phyloP scores from a whole-genome alignment of 2,329 filamentous ascomycete species.

The Venturia effusa region DNA sequence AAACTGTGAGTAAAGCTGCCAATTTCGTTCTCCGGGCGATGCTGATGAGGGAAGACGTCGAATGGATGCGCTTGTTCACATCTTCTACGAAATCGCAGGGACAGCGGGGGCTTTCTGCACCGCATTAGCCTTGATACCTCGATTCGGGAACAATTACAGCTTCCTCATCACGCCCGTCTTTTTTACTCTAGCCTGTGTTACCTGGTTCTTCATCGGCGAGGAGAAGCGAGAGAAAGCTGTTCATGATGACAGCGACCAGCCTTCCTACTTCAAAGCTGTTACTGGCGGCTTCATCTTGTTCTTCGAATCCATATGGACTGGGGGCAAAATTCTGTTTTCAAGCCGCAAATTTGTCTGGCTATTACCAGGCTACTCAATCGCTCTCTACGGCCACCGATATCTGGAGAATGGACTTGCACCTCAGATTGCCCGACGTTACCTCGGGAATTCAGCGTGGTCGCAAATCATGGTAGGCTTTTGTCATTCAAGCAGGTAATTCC shows the following conservation, averaged over 20 bases:
- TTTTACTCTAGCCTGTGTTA: constrained; percentile 30
- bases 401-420: constrained; percentile 40
- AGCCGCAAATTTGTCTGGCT: constrained; percentile 40
- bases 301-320: constrained; percentile 36
- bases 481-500: no score
- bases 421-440: constrained; percentile 35
- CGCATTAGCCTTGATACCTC: constrained; percentile 39
- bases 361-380: constrained; percentile 37
- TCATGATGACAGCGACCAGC: constrained; percentile 17
- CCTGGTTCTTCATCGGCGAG: constrained; percentile 38
- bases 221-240: constrained; percentile 14
- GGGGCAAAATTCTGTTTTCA: constrained; percentile 36
- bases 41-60: background rate
- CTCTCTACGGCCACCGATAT: constrained; percentile 40
- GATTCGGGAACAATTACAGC: constrained; percentile 40
- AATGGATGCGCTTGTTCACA: constrained; percentile 29
- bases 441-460: constrained; percentile 38
- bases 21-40: constrained; percentile 12
- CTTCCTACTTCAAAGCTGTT: constrained; percentile 22
- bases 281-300: constrained; percentile 33
- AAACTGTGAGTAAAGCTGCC: constrained; percentile 31
- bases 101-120: constrained; percentile 38
- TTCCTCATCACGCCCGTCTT: constrained; percentile 41
- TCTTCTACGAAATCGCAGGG: background rate
- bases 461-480: constrained; percentile 32